Evolutionary conservation across 2,329 filamentous ascomycete species (phyloP).

Genomic region (Stagonosporopsis chrysanthemi): DNA sequence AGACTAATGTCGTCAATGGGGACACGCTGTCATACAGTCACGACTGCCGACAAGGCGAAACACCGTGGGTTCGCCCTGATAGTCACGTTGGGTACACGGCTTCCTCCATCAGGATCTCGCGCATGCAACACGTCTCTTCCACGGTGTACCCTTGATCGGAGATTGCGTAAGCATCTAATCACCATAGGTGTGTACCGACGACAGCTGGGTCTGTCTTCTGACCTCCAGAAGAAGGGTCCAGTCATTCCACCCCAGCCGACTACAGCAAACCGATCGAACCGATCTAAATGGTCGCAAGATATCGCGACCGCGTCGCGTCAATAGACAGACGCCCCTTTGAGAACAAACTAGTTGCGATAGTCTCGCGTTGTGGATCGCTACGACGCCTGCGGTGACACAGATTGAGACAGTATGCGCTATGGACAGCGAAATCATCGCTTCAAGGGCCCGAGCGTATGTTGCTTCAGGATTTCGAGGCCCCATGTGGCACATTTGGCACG

Average conservation of each 20-base stretch:
- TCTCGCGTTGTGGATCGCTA: slow-evolving; percentile 11
- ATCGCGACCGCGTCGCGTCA: slow-evolving; percentile 13
- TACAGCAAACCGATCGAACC: slow-evolving; percentile 2
- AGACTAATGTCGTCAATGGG: slow-evolving; percentile 7
- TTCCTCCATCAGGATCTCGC: slow-evolving; percentile 8
- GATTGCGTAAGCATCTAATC: background rate
- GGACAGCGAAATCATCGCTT: slow-evolving; percentile 2
- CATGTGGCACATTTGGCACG: slow-evolving; percentile 17
- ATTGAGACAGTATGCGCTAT: slow-evolving; percentile 8
- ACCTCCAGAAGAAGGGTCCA: slow-evolving; percentile 7
- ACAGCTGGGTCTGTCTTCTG: slow-evolving; percentile 8
- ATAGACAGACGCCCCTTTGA: background rate
- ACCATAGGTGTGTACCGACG: background rate
- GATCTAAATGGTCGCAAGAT: background rate
- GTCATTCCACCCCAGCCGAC: slow-evolving; percentile 16
- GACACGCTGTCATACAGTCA: slow-evolving; percentile 14
- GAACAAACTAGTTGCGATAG: background rate
- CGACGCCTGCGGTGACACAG: slow-evolving; percentile 17
- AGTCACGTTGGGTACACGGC: slow-evolving; percentile 7
- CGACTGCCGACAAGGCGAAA: slow-evolving; percentile 4
- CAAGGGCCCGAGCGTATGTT: background rate
- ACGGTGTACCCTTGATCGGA: background rate
- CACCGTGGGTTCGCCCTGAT: slow-evolving; percentile 1
- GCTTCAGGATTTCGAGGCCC: background rate
- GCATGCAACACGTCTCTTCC: slow-evolving; percentile 13